Evolutionary conservation across 2,329 filamentous ascomycete genomes (phyloP), one percentile per base, ranked within the genome.

Genomic region (Colletotrichum orchidophilum): DNA sequence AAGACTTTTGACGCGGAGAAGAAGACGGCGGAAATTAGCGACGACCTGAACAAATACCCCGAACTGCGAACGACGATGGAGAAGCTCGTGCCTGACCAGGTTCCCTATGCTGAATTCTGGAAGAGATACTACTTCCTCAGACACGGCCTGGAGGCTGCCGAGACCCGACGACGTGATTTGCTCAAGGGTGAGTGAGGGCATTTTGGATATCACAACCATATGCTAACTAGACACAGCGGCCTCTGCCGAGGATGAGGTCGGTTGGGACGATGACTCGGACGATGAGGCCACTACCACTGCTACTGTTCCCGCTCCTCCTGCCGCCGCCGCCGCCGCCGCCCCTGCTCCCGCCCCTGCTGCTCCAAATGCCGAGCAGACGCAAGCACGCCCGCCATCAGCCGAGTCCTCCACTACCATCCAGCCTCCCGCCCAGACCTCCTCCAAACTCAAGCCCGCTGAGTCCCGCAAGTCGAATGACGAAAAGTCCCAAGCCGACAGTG

Each of bases 61-160:
- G 96, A 98, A 81, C 84, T 99, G 76, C 87, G 95, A 75, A 83
- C 87, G 29, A 95, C 95, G 0, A 98, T 99, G 96, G 96, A 98
- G 87, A 95, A 93, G 83, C 85, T 97, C 66, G 96, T 99, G n/a
- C 96, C 96, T 1, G 95, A 95, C 81, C 89, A 90, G 75, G 94
- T 98, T n/a, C 88, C 95, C 39, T 99, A 99, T 78, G 88, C 86
- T 63, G 89, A 93, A 63, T 99, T 99, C 80, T 99, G 96, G 96
- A 93, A 89, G 79, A 88, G 96, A 66, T 99, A 99, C 82, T 98
- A 98, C 81, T 99, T 97, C 85, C 84, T 98, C 73, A 88, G 96
- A 77, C 93, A 97, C 78, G 94, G 96, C 18, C 93, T 99, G 73
- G 96, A 98, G 84, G 95, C 93, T 29, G 95, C 97, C 69, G 96